Evolutionary conservation across 176 grass and related monocot genomes (phyloP), one percentile per base, ranked within the genome.

Genomic region (Stipa capillata): DNA sequence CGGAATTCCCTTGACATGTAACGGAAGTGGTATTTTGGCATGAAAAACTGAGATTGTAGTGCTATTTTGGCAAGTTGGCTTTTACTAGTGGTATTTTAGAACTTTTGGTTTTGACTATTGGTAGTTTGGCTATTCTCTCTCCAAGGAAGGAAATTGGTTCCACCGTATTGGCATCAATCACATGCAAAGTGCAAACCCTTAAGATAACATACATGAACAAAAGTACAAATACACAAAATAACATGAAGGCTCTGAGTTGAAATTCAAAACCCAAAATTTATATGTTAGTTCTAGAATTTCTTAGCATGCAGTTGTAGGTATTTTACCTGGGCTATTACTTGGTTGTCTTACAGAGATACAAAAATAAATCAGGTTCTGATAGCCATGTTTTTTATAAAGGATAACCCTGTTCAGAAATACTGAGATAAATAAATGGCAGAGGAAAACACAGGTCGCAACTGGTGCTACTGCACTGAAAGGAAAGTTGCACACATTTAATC

Each of bases 371-470:
- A 41, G 16, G 54, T 11, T 6, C 42, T 50, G 27, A 33, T 17
- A 39, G 54, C n/a, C 18, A 44, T 87, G 67, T 4, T 58, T 31
- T 66, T 70, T 74, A 59, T 81, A 54, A 90, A 94, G 96, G 87
- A 87, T 93, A 87, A 45, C 78, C n/a, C 75, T 34, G 10, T 98
- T 87, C 63, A 89, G 88, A 79, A 92, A 98, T 72, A 85, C 63
- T 63, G 90, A 89, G 47, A 77, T 94, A 79, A 92, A 98, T 83
- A 98, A 94, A 81, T 98, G 96, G 92, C 92, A 98, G 58, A 90
- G 92, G 80, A 94, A 94, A 90, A 91, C 93, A 87, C 90, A 90
- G 37, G 89, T 94, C 42, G 93, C 89, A 50, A 91, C 87, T 5
- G 96, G 96, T 39, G 90, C 90, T 57, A 90, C 90, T 92, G 96